A percentile compares a stretch with the other conserved stretches of the same genome.
Evolutionary conservation across 129 eudicot species (phyloP).

Genomic region (Flaveria trinervia): DNA sequence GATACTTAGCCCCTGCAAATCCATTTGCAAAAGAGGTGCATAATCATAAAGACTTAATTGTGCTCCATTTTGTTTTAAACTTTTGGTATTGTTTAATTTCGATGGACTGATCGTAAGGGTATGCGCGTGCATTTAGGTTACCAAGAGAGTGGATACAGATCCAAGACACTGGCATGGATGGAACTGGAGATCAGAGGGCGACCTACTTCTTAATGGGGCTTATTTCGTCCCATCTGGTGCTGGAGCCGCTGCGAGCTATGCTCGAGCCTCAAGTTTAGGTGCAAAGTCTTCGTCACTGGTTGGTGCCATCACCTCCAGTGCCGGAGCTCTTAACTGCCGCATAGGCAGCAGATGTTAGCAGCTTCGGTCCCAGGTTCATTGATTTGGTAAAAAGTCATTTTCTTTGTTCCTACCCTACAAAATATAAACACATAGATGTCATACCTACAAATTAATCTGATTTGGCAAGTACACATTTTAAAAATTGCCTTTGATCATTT

Average conservation of each 20-base stretch:
- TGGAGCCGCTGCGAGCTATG: slow-evolving; percentile 74
- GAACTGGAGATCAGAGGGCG: slow-evolving; percentile 96
- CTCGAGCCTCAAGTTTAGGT: slow-evolving; percentile 83
- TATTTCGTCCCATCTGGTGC: slow-evolving; percentile 78
- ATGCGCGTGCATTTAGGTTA: slow-evolving; percentile 48
- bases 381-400: slow-evolving; percentile 16
- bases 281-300: slow-evolving; percentile 84
- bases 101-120: not conserved
- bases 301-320: slow-evolving; percentile 60
- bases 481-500: slow-evolving; percentile 38
- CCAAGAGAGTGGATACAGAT: slow-evolving; percentile 68
- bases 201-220: slow-evolving; percentile 79
- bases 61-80: not conserved
- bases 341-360: slow-evolving; percentile 63
- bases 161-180: slow-evolving; percentile 66
- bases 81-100: not conserved
- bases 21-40: slow-evolving; percentile 85
- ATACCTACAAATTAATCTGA: slow-evolving; percentile 33
- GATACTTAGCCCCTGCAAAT: slow-evolving; percentile 80
- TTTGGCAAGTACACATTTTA: slow-evolving; percentile 59
- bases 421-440: slow-evolving; percentile 3
- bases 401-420: not conserved
- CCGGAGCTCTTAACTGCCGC: slow-evolving; percentile 74
- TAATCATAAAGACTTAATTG: not conserved
- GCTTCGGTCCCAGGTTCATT: not conserved